phyloP scores from a whole-genome alignment of 768 basidiomycete genomes.

The Cystobasidium onofrii region DNA sequence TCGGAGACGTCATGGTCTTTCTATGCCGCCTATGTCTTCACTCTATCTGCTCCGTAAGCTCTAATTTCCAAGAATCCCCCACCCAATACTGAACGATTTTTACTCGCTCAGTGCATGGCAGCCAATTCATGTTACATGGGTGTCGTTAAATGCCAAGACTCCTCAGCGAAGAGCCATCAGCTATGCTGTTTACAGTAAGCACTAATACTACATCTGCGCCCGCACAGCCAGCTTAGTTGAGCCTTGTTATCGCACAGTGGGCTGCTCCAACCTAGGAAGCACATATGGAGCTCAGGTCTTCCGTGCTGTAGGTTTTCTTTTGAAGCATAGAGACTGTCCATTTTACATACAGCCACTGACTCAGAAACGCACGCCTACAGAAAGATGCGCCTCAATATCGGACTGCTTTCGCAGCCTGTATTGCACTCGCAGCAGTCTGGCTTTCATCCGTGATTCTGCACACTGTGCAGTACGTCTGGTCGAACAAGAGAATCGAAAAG shows the following conservation, averaged over 20 bases:
- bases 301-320: background rate
- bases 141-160: background rate
- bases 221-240: no score
- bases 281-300: background rate
- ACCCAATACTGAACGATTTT: no score
- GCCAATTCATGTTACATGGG: constrained; percentile 20
- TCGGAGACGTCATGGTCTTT: background rate
- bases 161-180: constrained; percentile 11
- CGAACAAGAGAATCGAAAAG: constrained; percentile 1
- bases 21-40: constrained; percentile 14
- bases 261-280: constrained; percentile 17
- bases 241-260: no score
- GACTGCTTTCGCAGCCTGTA: constrained; percentile 17
- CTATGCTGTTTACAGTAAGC: constrained; percentile 25
- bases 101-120: constrained; percentile 1
- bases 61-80: no score
- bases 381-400: constrained; percentile 18
- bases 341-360: no score
- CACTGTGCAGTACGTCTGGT: background rate
- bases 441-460: constrained; percentile 19
- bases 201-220: no score
- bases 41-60: constrained; percentile 14
- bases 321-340: no score
- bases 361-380: no score
- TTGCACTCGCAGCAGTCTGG: constrained; percentile 21